phyloP scores from a whole-genome alignment of 805 yeast genomes.

The Helenozyma baotianmanensis region DNA sequence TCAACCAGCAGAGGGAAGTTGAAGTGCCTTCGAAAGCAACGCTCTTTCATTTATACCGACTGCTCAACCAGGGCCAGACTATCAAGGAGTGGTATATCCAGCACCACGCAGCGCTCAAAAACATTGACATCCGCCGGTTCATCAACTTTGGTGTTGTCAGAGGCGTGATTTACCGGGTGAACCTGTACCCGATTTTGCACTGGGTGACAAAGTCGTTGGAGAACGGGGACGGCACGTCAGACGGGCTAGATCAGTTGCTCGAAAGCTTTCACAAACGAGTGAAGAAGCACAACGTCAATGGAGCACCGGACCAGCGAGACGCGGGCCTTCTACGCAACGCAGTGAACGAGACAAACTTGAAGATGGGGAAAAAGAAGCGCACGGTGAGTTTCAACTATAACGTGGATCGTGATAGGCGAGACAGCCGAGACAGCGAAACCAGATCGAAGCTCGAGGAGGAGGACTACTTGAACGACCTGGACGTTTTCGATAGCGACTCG shows the following conservation, averaged over 20 bases:
- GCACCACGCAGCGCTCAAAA: constrained; percentile 51
- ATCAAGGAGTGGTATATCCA: constrained; percentile 79
- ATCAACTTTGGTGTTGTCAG: constrained; percentile 81
- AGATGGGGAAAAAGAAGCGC: constrained; percentile 21
- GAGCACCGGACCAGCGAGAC: constrained; percentile 2
- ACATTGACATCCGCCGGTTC: constrained; percentile 80
- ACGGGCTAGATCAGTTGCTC: constrained; percentile 9
- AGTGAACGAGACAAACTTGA: constrained; percentile 14
- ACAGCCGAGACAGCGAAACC: neutral
- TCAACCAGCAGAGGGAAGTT: constrained; percentile 4
- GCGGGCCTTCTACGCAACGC: constrained; percentile 9
- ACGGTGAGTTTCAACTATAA: constrained; percentile 32
- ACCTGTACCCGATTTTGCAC: constrained; percentile 64
- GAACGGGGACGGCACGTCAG: constrained; percentile 8
- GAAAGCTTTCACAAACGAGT: constrained; percentile 7
- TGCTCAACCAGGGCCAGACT: constrained; percentile 72
- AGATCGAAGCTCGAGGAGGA: neutral
- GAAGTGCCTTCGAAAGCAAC: constrained; percentile 58
- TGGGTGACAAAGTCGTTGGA: constrained; percentile 37
- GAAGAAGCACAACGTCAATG: constrained; percentile 1
- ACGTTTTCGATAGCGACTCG: constrained; percentile 13
- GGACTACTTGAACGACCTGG: constrained; percentile 6
- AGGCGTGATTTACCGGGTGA: constrained; percentile 76
- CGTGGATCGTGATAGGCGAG: constrained; percentile 8
- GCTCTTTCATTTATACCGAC: constrained; percentile 68